Evolutionary conservation across 495 filamentous ascomycete genomes (phyloP), one percentile per base, ranked within the genome.

Genomic region (Talaromyces proteolyticus): DNA sequence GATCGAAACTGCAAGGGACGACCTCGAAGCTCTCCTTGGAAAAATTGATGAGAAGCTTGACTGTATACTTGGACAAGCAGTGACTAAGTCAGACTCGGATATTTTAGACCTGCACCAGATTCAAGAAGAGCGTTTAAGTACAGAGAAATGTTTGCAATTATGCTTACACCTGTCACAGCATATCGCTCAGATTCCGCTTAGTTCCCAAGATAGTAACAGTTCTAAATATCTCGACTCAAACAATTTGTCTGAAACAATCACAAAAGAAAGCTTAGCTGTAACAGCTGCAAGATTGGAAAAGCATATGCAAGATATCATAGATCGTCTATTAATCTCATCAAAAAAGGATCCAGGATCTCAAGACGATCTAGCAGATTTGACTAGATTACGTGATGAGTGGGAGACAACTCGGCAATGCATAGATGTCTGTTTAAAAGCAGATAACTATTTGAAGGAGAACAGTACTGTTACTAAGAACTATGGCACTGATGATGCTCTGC

Each of bases 81-180:
- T 26, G 18, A n/a, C 16, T 25, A 34, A 39, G 11, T 57, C 57
- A 16, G 41, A 48, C 39, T 11, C 57, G 52, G 63, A 69, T 54
- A 46, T 53, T 14, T 54, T 29, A 3, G 64, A 70, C 49, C 50
- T 63, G 25, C 58, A 53, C 34, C 56, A 52, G 24, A 56, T 71
- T 47, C 53, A 62, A 54, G 66, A 71, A 22, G 70, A 75, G 54
- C 65, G 60, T 43, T 39, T 57, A 23, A 70, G 66, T 45, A 68
- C 69, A 29, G 53, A 73, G 54, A 62, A 72, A 49, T 72, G 68
- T 52, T 66, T 75, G 37, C 50, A 62, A 48, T 71, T 75, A 38
- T 73, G 69, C 56, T 48, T 58, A 19, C 51, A 65, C 42, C 45
- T 72, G 25, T 69, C 63, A 7, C 53, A 52, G 14, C 64, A 72